A percentile compares a stretch with the other conserved stretches of the same genome.
These are phyloP conservation scores for Phytopythium chamaehyphon DNA, from an alignment of 352 stramenopile species.

Conservation along the genomic window DNA sequence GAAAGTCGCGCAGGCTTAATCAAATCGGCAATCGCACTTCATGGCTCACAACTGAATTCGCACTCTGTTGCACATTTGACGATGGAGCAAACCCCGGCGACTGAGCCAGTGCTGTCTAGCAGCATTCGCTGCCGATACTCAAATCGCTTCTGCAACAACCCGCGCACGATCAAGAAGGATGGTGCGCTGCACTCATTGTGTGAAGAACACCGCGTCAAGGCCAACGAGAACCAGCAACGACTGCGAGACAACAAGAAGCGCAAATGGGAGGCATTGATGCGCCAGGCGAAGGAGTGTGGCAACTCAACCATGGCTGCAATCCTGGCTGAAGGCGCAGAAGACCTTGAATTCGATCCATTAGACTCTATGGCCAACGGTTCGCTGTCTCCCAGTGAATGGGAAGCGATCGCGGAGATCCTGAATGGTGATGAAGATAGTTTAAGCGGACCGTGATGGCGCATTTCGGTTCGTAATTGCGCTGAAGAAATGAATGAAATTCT, in stretches of 20 bases:
- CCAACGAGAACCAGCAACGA: slow-evolving; percentile 35
- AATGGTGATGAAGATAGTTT: neutral
- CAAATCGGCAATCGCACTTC: neutral
- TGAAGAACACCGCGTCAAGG: slow-evolving; percentile 29
- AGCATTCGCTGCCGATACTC: slow-evolving; percentile 23
- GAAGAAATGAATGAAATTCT: too few relatives aligned
- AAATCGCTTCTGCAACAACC: slow-evolving; percentile 27
- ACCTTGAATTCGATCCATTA: slow-evolving; percentile 1
- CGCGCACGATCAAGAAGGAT: slow-evolving; percentile 32
- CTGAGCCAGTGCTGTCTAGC: slow-evolving; percentile 1
- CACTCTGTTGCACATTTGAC: neutral
- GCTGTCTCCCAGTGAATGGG: neutral
- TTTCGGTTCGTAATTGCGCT: too few relatives aligned
- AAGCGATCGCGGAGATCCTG: slow-evolving; percentile 1
- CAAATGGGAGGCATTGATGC: slow-evolving; percentile 2
- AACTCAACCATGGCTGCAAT: neutral
- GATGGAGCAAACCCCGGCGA: neutral
- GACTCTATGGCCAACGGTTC: neutral
- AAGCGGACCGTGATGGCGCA: too few relatives aligned
- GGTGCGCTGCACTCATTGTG: slow-evolving; percentile 35
- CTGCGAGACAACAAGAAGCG: slow-evolving; percentile 19
- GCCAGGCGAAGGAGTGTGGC: neutral
- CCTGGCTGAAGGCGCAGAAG: neutral
- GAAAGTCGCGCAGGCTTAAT: slow-evolving; percentile 1
- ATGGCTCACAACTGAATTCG: neutral